Base-by-base conservation (phyloP, 176 grass and related monocot genomes). In the Bromus sterilis region DNA sequence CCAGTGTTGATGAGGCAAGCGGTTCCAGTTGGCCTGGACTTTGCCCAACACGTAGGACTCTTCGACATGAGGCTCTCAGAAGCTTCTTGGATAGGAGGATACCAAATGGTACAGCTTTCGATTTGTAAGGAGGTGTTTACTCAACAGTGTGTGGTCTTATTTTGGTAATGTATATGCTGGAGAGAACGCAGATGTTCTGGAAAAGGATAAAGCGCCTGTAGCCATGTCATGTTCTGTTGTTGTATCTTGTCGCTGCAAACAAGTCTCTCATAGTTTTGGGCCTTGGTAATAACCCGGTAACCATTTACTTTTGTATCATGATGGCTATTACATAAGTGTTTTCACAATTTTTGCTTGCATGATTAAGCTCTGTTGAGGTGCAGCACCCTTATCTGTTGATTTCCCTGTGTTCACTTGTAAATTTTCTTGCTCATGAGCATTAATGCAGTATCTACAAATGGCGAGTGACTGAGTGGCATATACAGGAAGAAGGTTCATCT, bases 1-100 rank as follows among this genome's bases (percentile, higher is more conserved):
- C 44, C 86, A 98, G 86, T 76, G 68, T 76, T 87, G 89, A 93
- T 57, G 84, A 60, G 74, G 82, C 56, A 69, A 88, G 82, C 63
- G 84, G 84, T 85, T 93, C 73, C 82, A 69, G 28, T 89, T 37
- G 79, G 71, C 20, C 82, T 65, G 21, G 55, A 68, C 72, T 4
- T 79, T 82, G 68, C 31, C 74, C 83, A 34, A 86, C 76, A 37
- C 80, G 66, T 65, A 73, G 34, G 83, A 86, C 37, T 77, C 71
- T 67, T 83, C 64, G 75, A 61, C 83, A 13, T 6, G 36, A 43
- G 20, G 36, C 73, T 83, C 9, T 51, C 53, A 9, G 16, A 78
- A 79, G 74, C 78, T 74, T 59, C 24, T 31, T 71, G 13, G 69
- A 24, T 21, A 21, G 16, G 9, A 48, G 53, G 42, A 67, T 81